phyloP scores from a whole-genome alignment of 371 early-diverging fungal species.

The Mucor lusitanicus region DNA sequence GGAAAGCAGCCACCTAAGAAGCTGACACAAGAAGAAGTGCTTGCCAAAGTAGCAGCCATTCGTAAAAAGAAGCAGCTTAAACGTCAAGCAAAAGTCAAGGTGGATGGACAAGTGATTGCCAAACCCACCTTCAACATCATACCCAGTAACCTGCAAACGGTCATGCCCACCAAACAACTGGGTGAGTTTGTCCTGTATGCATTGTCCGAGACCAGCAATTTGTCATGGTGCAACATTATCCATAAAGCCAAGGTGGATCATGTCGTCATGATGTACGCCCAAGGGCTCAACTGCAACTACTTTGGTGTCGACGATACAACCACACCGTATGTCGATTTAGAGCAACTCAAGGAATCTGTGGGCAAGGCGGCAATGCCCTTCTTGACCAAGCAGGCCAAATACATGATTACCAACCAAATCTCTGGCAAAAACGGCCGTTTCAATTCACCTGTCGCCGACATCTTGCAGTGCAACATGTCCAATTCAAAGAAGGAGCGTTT shows the following conservation, averaged over 20 bases:
- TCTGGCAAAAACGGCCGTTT: constrained; percentile 31
- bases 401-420: constrained; percentile 38
- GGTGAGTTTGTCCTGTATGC: constrained; percentile 41
- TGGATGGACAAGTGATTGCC: constrained; percentile 17
- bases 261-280: constrained; percentile 35
- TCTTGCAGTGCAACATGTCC: constrained; percentile 37
- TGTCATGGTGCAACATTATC: constrained; percentile 33
- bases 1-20: constrained; percentile 4
- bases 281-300: constrained; percentile 35
- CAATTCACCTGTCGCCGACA: constrained; percentile 30
- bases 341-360: constrained; percentile 9
- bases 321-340: constrained; percentile 17
- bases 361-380: constrained; percentile 45
- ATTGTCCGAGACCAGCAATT: constrained; percentile 29
- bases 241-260: constrained; percentile 28
- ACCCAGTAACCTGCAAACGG: constrained; percentile 15
- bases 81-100: constrained; percentile 8
- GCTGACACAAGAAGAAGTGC: constrained; percentile 12
- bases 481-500: constrained; percentile 25
- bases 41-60: constrained; percentile 21
- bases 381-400: constrained; percentile 25
- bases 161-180: constrained; percentile 24
- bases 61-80: constrained; percentile 31
- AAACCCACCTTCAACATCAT: constrained; percentile 26
- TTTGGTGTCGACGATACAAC: constrained; percentile 27